Percentiles rank a stretch among this genome's conserved stretches.
These are phyloP conservation scores for Amanita molliuscula DNA, from an alignment of 768 basidiomycete genomes.

Conservation along the genomic window DNA sequence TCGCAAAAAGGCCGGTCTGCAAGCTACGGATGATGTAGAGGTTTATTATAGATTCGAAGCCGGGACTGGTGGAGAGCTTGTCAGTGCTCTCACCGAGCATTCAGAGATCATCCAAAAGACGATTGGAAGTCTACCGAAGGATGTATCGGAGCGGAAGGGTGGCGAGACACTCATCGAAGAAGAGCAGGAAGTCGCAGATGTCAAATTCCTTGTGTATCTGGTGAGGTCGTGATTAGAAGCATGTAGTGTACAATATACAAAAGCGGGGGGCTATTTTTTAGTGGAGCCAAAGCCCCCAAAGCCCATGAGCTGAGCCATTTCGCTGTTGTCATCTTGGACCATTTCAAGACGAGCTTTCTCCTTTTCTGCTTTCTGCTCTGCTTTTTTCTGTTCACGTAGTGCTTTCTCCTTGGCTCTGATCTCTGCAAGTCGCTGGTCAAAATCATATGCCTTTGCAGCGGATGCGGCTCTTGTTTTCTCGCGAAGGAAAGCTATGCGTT, in stretches of 20 bases:
- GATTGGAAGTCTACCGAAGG: slow-evolving; percentile 59
- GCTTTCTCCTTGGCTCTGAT: slow-evolving; percentile 65
- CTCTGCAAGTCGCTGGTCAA: slow-evolving; percentile 79
- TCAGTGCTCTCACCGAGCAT: slow-evolving; percentile 55
- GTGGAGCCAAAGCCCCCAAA: slow-evolving; percentile 83
- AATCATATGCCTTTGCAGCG: slow-evolving; percentile 86
- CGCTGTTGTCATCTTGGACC: slow-evolving; percentile 45
- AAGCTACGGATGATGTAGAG: slow-evolving; percentile 89
- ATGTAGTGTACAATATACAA: slow-evolving; percentile 15
- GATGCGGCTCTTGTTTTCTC: slow-evolving; percentile 81
- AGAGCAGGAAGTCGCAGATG: slow-evolving; percentile 78
- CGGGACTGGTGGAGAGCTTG: slow-evolving; percentile 52
- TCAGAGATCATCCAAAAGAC: slow-evolving; percentile 63
- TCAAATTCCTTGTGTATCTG: slow-evolving; percentile 65
- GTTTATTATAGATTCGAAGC: slow-evolving; percentile 78
- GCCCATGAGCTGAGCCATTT: slow-evolving; percentile 82
- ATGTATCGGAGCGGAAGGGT: slow-evolving; percentile 40
- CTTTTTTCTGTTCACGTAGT: slow-evolving; percentile 63
- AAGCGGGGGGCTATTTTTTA: slow-evolving; percentile 50
- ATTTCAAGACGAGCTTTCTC: slow-evolving; percentile 62
- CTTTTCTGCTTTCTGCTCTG: slow-evolving; percentile 69
- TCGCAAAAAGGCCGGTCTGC: slow-evolving; percentile 90
- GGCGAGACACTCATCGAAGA: slow-evolving; percentile 62
- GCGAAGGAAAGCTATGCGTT: slow-evolving; percentile 78
- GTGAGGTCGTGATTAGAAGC: slow-evolving; percentile 34